Conservation (phyloP, 148 eudicot species). For the Rhododendron griersonianum region DNA sequence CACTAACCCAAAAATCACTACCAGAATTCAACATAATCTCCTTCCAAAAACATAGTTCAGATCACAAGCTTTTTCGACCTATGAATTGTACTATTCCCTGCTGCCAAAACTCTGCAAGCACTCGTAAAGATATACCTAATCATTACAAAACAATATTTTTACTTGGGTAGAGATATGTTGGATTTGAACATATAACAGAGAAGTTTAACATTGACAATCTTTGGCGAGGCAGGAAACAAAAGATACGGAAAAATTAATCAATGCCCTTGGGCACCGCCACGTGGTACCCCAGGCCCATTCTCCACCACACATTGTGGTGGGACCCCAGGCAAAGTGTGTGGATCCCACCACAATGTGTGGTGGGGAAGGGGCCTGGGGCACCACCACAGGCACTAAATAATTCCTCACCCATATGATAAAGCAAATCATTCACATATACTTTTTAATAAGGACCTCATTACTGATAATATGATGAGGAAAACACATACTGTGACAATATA, state of each 20-base stretch:
- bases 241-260: too few species aligned
- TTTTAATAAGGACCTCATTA: not conserved
- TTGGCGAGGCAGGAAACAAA: not conserved
- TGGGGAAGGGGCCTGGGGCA: too few species aligned
- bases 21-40: not conserved
- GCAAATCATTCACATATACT: not conserved
- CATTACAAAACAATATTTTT: not conserved
- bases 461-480: not conserved
- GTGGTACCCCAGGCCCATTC: too few species aligned
- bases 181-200: not conserved
- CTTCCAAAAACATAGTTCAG: not conserved
- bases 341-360: too few species aligned
- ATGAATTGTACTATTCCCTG: not conserved
- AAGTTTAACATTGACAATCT: not conserved
- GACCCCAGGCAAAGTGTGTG: too few species aligned
- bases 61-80: not conserved
- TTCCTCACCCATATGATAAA: not conserved
- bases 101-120: not conserved
- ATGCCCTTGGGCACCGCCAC: too few species aligned
- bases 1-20: not conserved
- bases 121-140: not conserved
- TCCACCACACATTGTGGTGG: too few species aligned
- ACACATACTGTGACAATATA: not conserved
- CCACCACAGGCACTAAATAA: too few species aligned
- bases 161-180: not conserved